Conservation (phyloP, 1,284 basidiomycete genomes). For the Xerocomus nothofagi region DNA sequence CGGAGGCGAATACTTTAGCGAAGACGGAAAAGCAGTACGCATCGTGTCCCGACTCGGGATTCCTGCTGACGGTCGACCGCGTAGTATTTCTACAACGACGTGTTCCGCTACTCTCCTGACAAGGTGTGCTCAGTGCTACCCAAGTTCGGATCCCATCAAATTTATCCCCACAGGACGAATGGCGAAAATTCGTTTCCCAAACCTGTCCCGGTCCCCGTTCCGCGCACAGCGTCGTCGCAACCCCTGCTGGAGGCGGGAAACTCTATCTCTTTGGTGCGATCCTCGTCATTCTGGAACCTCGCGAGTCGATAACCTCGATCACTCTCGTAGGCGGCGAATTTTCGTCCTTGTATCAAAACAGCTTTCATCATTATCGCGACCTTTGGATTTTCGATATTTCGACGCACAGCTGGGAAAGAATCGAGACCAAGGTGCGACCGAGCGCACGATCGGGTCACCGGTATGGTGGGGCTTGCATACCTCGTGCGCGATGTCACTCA, state of each 20-base stretch:
- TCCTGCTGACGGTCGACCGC: background rate
- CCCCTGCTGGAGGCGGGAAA: slow-evolving; percentile 76
- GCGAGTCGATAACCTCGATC: background rate
- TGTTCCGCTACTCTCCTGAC: slow-evolving; percentile 79
- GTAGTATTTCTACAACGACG: slow-evolving; percentile 78
- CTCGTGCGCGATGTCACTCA: background rate
- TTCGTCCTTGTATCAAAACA: slow-evolving; percentile 82
- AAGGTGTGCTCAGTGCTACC: slow-evolving; percentile 46
- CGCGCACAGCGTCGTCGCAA: slow-evolving; percentile 77
- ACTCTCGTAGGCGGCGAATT: slow-evolving; percentile 70
- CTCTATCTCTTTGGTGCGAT: slow-evolving; percentile 76
- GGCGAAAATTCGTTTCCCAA: slow-evolving; percentile 80
- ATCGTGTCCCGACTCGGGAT: background rate
- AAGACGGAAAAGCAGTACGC: slow-evolving; percentile 76
- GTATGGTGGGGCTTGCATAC: slow-evolving; percentile 31
- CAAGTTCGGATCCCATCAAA: background rate
- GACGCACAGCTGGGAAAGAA: slow-evolving; percentile 83
- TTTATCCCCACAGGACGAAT: slow-evolving; percentile 57
- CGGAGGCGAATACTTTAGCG: slow-evolving; percentile 82
- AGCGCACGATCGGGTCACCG: slow-evolving; percentile 84
- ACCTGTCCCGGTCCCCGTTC: slow-evolving; percentile 84
- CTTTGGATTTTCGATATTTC: slow-evolving; percentile 80
- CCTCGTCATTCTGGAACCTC: background rate
- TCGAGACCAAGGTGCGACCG: slow-evolving; percentile 83
- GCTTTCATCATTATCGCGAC: slow-evolving; percentile 90